phyloP scores from a whole-genome alignment of 2,329 filamentous ascomycete genomes.

The Calonectria hongkongensis region DNA sequence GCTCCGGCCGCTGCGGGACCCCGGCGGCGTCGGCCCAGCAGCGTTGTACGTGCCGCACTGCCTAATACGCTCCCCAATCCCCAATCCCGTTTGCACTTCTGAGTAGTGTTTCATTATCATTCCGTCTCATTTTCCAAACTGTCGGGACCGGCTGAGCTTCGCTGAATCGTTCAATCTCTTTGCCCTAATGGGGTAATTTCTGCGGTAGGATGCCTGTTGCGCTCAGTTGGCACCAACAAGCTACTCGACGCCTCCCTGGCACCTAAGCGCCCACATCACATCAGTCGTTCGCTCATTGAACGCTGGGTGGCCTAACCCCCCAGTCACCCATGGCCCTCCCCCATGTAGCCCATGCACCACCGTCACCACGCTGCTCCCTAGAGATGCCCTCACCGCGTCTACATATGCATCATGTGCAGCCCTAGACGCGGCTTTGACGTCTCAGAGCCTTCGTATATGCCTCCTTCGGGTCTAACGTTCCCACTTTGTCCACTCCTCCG shows the following conservation, averaged over 20 bases:
- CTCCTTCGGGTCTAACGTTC: conserved; percentile 32
- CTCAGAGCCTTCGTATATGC: conserved; percentile 53
- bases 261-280: conserved; percentile 55
- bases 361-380: conserved; percentile 33
- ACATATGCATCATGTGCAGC: conserved; percentile 42
- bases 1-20: conserved; percentile 31
- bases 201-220: conserved; percentile 43
- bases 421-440: conserved; percentile 50
- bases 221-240: conserved; percentile 35
- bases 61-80: conserved; percentile 4
- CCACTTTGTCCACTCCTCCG: conserved; percentile 42
- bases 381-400: conserved; percentile 47
- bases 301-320: conserved; percentile 10
- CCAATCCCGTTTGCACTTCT: conserved; percentile 29
- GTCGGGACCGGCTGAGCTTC: conserved; percentile 36
- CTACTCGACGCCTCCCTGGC: conserved; percentile 43
- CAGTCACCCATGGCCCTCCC: conserved; percentile 38
- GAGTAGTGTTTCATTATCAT: conserved; percentile 47
- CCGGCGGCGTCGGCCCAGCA: conserved; percentile 20
- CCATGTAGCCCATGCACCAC: conserved; percentile 33
- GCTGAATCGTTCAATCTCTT: neutral
- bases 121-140: conserved; percentile 49
- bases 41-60: conserved; percentile 14
- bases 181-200: conserved; percentile 44
- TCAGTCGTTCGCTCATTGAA: conserved; percentile 30